A percentile compares a stretch with the other conserved stretches of the same genome.
These are phyloP conservation scores for Aspergillus carlsbadensis DNA, from an alignment of 495 filamentous ascomycete genomes.

Conservation along the genomic window DNA sequence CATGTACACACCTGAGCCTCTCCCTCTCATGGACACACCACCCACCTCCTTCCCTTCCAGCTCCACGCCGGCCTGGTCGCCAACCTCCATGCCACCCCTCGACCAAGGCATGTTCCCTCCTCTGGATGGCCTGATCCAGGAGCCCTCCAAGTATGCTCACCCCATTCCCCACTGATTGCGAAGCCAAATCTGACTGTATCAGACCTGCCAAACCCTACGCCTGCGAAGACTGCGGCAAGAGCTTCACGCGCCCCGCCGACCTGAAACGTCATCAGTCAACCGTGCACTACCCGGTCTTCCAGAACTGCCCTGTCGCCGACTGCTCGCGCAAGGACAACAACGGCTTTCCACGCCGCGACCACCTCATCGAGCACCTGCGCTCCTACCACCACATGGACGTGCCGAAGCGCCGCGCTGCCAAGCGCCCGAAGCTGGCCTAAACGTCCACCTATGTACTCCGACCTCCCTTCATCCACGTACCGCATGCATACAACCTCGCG, in stretches of 20 bases:
- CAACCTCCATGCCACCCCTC: conserved; percentile 8
- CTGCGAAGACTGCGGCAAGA: conserved; percentile 44
- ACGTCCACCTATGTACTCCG: not conserved
- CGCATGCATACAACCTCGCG: not conserved
- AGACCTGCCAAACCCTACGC: conserved; percentile 42
- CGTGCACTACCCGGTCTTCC: conserved; percentile 57
- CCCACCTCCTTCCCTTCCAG: conserved; percentile 12
- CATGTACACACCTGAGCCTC: conserved; percentile 16
- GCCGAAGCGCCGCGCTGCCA: conserved; percentile 42
- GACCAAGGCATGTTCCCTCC: conserved; percentile 14
- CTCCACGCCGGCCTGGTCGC: conserved; percentile 11
- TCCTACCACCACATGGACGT: conserved; percentile 65
- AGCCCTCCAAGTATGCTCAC: conserved; percentile 13
- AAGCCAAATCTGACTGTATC: not conserved
- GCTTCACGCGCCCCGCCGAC: conserved; percentile 54
- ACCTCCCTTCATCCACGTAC: not conserved
- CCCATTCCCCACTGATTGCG: not conserved
- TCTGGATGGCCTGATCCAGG: conserved; percentile 14
- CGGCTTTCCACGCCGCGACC: conserved; percentile 84
- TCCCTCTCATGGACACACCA: conserved; percentile 7
- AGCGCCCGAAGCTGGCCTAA: conserved; percentile 30
- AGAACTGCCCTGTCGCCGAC: conserved; percentile 73
- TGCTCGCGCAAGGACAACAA: conserved; percentile 77
- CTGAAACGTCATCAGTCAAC: conserved; percentile 53
- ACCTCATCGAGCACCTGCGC: conserved; percentile 82